Evolutionary conservation across 2,329 filamentous ascomycete genomes (phyloP).

Genomic region (Fusarium vanettenii): DNA sequence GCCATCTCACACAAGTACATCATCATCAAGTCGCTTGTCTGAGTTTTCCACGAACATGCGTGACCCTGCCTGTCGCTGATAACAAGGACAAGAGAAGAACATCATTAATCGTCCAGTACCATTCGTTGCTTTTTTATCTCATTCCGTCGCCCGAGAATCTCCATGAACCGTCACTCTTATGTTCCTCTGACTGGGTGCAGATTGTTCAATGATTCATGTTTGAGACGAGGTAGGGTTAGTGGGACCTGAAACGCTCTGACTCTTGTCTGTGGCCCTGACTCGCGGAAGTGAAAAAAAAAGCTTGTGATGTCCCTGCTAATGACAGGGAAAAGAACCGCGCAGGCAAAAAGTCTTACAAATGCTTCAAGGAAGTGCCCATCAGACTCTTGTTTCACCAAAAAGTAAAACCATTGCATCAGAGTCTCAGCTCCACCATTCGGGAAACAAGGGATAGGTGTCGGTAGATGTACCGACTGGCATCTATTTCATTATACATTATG

Average conservation of each 20-base stretch:
- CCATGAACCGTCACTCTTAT: not conserved
- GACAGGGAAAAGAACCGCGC: not conserved
- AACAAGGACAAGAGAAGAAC: too few relatives aligned
- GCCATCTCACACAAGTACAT: not conserved
- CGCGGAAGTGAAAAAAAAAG: not conserved
- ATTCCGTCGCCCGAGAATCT: not conserved
- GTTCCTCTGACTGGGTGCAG: not conserved
- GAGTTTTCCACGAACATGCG: not conserved
- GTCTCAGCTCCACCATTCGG: not conserved
- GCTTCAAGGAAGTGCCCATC: not conserved
- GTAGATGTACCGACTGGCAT: not conserved
- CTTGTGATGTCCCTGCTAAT: not conserved
- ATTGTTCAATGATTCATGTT: not conserved
- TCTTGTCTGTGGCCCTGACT: not conserved
- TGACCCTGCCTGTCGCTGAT: not conserved
- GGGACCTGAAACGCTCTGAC: not conserved
- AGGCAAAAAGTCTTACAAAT: not conserved
- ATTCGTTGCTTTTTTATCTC: too few relatives aligned
- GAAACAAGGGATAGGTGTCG: not conserved
- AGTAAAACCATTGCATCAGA: not conserved
- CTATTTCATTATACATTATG: conserved; percentile 5
- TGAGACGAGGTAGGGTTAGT: not conserved
- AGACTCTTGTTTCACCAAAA: not conserved
- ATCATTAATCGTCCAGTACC: too few relatives aligned
- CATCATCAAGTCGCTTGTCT: not conserved